A percentile compares a stretch with the other conserved stretches of the same genome.
Evolutionary conservation across 2,329 filamentous ascomycete genomes (phyloP).

Genomic region (Aulographum hederae): DNA sequence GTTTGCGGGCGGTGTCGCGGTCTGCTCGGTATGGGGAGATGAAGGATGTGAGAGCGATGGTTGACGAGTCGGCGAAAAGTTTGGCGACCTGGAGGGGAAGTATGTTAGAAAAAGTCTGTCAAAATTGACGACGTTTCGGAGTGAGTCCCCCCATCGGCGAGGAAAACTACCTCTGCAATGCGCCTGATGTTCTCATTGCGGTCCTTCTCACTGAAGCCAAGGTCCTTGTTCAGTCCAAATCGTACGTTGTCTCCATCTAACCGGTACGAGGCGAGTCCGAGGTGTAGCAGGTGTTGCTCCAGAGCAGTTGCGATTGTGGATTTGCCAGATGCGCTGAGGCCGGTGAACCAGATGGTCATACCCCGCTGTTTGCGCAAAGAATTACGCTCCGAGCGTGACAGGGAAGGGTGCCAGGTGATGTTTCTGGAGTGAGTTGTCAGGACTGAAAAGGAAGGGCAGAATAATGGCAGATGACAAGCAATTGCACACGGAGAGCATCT

Average conservation of each 20-base stretch:
- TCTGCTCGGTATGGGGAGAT: conserved; percentile 90
- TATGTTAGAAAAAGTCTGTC: too few species aligned
- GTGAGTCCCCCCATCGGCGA: conserved; percentile 1
- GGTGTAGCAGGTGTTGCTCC: conserved; percentile 87
- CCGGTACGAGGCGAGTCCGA: conserved; percentile 69
- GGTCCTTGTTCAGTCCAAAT: conserved; percentile 93
- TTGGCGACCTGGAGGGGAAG: conserved; percentile 86
- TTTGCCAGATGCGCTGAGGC: conserved; percentile 89
- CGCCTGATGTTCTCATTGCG: conserved; percentile 95
- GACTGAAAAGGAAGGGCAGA: too few species aligned
- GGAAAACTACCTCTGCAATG: conserved; percentile 51
- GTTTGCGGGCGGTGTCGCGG: conserved; percentile 58
- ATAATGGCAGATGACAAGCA: too few species aligned
- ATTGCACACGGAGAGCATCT: too few species aligned
- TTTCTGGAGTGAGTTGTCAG: too few species aligned
- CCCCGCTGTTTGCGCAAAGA: conserved; percentile 64
- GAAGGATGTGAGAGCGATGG: conserved; percentile 84
- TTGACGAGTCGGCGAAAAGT: conserved; percentile 80
- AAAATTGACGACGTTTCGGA: too few species aligned
- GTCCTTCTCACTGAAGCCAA: conserved; percentile 84
- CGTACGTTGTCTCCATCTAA: conserved; percentile 97
- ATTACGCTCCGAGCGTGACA: conserved; percentile 62
- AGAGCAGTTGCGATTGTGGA: conserved; percentile 93
- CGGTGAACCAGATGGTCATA: conserved; percentile 95
- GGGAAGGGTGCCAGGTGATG: conserved; percentile 76